Conservation (phyloP, 768 basidiomycete genomes). For the Hericium erinaceus region DNA sequence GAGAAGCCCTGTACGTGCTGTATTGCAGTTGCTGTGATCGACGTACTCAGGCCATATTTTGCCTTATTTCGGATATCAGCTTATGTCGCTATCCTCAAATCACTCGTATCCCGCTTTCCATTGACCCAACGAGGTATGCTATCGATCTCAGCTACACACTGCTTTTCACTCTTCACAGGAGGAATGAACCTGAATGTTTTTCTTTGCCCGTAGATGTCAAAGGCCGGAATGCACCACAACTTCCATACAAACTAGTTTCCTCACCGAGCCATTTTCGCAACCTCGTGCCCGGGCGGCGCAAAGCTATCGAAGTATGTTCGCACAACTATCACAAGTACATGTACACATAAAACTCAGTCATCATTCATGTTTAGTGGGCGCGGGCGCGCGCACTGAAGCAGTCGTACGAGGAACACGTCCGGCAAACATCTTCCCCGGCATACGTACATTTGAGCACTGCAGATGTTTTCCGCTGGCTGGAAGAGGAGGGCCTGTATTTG, state of each 20-base stretch:
- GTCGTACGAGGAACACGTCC: conserved; percentile 25
- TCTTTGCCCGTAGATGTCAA: conserved; percentile 26
- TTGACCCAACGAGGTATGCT: conserved; percentile 33
- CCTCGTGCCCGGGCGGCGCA: conserved; percentile 33
- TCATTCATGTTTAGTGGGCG: conserved; percentile 27
- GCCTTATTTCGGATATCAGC: conserved; percentile 15
- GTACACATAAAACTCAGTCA: not conserved
- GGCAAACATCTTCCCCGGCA: conserved; percentile 13
- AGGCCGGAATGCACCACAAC: conserved; percentile 17
- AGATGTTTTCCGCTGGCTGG: conserved; percentile 37
- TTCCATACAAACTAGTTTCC: conserved; percentile 32
- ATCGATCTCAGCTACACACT: not conserved
- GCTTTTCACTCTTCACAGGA: not conserved
- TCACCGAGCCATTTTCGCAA: conserved; percentile 25
- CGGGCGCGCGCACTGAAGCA: conserved; percentile 32
- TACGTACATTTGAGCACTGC: conserved; percentile 25
- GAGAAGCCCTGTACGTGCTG: not conserved
- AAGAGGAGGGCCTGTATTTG: conserved; percentile 30
- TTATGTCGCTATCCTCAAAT: conserved; percentile 24
- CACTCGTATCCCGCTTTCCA: conserved; percentile 32
- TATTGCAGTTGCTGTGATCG: not conserved
- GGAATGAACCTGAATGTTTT: not conserved
- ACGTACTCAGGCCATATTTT: not conserved
- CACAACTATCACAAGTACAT: not conserved
- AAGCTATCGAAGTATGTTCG: conserved; percentile 37